Base-by-base conservation (phyloP, 2,329 filamentous ascomycete genomes). In the Nothophaeocryptopus gaeumannii region DNA sequence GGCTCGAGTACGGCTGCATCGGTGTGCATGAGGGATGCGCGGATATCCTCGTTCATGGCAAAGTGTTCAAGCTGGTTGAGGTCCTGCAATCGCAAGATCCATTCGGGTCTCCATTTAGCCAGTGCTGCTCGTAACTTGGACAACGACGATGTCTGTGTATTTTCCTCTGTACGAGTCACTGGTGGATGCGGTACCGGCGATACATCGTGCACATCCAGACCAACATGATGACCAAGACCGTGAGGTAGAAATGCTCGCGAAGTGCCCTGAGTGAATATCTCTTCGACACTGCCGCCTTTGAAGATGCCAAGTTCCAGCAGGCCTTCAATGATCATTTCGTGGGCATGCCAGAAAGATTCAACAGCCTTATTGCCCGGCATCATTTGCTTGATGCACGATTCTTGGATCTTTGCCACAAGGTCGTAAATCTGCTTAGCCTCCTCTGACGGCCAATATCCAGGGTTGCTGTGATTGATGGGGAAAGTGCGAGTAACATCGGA, bases 401-500 rank as follows among this genome's bases (percentile, higher is more conserved):
- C 78, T 70, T 96, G 91, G 87, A 96, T 96, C 62, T 82, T 78
- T 47, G 90, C 79, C 0, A 96, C 91, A 31, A 93, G 76, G 39
- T 81, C 77, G 67, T 96, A 91, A 45, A 96, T 84, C 8, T 81
- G 79, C 40, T 79, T 78, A 1, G 85, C 84, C 66, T 92, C 86
- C 11, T 76, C 68, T 0, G 82, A 80, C 59, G 72, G 72, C 74
- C 89, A 95, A 0, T 72, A 73, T 5, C 88, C 87, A 9, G 61
- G 63, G 0, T 57, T 45, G 8, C 55, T 45, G 5, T 33, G 32
- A 11, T 78, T 80, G 15, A 96, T 72, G 4, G 92, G 92, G 58
- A 96, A 83, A 0, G 91, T 93, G 33, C 92, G 82, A 0, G 93
- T 97, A 26, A 97, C 83, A 68, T 97, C 92, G 50, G 86, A 88